Base-by-base conservation (phyloP, 805 yeast species). In the Cyberlindnera subsufficiens region DNA sequence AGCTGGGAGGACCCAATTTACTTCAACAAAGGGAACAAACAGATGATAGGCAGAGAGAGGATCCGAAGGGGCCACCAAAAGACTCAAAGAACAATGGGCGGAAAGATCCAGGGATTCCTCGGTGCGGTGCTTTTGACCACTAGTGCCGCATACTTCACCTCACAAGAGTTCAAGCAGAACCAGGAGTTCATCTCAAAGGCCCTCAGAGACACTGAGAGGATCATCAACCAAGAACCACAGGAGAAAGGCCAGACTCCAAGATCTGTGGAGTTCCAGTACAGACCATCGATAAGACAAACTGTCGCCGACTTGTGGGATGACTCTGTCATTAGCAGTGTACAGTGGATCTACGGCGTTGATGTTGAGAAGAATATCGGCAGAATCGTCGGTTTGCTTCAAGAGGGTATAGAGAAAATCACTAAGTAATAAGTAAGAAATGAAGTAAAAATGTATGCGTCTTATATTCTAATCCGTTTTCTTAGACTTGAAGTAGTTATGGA, bases 271-370 rank as follows among this genome's bases (percentile, higher is more conserved):
- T 57, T 67, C 37, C 56, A 67, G 17, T 77, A 77, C 44, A 61
- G 67, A 44, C 65, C 71, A 25, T 71, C 85, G 27, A 62, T 67
- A 29, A 55, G 55, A 9, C 89, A 86, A 60, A 81, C 89, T 0
- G 67, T 75, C 46, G 83, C 80, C 51, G 95, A 86, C 55, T 69
- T 85, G 34, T 86, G 95, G 95, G 82, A 86, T 56, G 79, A 76
- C 36, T 90, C 84, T 58, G 73, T 86, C 42, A 71, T 82, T 44
- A 68, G 66, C 35, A 72, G 75, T 45, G 86, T 80, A 18, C 78
- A 78, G 51, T 81, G 84, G 76, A 51, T 83, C 13, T 83, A 82
- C 54, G 55, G 72, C 37, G 67, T 77, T 47, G 70, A 72, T 58
- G 64, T 78, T 73, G 66, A 74, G 60, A 63, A 65, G 43, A 53